phyloP scores from a whole-genome alignment of 1,284 basidiomycete genomes.

The Rhodofomes roseus region DNA sequence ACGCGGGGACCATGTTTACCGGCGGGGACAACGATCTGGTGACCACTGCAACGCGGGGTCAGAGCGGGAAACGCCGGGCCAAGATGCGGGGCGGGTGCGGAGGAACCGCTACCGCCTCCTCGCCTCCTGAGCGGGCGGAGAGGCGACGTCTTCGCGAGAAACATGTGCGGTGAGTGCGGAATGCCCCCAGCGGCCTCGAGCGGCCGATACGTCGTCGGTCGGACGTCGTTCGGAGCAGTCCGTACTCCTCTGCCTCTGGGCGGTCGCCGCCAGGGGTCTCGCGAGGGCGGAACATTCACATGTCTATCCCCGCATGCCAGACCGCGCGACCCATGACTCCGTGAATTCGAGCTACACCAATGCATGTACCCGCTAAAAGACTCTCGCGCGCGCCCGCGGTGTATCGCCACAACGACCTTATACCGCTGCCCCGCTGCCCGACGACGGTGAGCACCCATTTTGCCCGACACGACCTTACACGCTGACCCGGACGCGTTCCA shows the following conservation, averaged over 20 bases:
- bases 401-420: not conserved
- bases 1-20: not conserved
- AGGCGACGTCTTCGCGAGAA: not conserved
- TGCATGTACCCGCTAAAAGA: not conserved
- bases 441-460: not conserved
- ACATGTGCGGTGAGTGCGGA: not conserved
- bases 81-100: constrained; percentile 6
- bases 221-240: not conserved
- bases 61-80: constrained; percentile 4
- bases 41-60: constrained; percentile 2
- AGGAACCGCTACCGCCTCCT: not conserved
- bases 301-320: constrained; percentile 1
- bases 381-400: not conserved
- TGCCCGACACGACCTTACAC: not conserved
- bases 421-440: not conserved
- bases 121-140: not conserved
- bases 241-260: not conserved
- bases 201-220: not conserved
- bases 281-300: not conserved
- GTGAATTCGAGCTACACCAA: not conserved
- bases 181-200: not conserved
- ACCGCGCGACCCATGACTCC: not conserved
- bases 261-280: not conserved
- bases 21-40: not conserved
- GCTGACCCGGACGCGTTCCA: not conserved